A percentile compares a stretch with the other conserved stretches of the same genome.
phyloP scores from a whole-genome alignment of 2,329 filamentous ascomycete genomes.

The Hymenoscyphus repandus region DNA sequence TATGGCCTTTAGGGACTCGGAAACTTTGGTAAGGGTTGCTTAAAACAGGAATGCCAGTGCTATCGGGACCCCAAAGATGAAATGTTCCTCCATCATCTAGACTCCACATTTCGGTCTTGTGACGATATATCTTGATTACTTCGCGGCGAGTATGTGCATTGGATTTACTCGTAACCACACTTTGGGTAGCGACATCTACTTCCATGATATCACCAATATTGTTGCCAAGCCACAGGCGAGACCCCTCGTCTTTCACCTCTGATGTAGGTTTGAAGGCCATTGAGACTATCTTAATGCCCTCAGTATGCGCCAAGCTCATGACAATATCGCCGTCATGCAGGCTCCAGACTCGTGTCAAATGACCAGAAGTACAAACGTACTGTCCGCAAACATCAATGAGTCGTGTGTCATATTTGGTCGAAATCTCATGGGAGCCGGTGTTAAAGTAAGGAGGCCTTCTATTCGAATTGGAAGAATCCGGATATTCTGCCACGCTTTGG shows the following conservation, averaged over 20 bases:
- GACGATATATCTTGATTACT: constrained; percentile 78
- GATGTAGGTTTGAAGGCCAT: constrained; percentile 80
- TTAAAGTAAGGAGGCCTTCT: constrained; percentile 73
- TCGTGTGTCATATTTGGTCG: constrained; percentile 80
- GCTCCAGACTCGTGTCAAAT: constrained; percentile 85
- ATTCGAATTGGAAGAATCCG: constrained; percentile 80
- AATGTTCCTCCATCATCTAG: constrained; percentile 84
- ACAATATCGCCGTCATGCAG: constrained; percentile 74
- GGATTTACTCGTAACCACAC: constrained; percentile 61
- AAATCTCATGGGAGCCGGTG: constrained; percentile 68
- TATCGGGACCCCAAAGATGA: constrained; percentile 78
- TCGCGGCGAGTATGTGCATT: constrained; percentile 74
- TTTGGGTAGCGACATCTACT: constrained; percentile 72
- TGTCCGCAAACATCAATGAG: constrained; percentile 85
- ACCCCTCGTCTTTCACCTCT: constrained; percentile 74
- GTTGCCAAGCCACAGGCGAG: constrained; percentile 82
- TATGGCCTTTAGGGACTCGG: constrained; percentile 74
- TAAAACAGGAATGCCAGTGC: constrained; percentile 66
- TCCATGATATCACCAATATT: constrained; percentile 85
- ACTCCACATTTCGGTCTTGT: constrained; percentile 89
- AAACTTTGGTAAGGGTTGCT: constrained; percentile 68
- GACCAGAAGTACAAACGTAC: constrained; percentile 79
- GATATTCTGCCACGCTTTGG: constrained; percentile 52
- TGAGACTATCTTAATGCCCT: constrained; percentile 76
- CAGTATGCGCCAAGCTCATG: constrained; percentile 76